Evolutionary conservation across 2,329 filamentous ascomycete genomes (phyloP).

Genomic region (Cordyceps cicadae): DNA sequence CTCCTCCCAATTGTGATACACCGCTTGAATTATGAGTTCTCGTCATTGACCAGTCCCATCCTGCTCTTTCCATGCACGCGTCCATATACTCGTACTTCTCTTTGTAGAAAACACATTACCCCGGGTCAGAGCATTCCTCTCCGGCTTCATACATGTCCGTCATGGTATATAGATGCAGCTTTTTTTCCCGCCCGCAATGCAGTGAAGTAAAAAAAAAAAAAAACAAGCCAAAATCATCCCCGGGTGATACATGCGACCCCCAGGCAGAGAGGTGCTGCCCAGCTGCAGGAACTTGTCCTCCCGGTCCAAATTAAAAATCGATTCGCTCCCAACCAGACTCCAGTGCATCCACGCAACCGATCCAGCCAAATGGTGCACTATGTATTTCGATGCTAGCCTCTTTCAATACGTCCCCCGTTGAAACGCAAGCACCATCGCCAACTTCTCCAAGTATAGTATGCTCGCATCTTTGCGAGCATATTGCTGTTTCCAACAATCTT

Average conservation of each 20-base stretch:
- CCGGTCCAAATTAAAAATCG: conserved; percentile 10
- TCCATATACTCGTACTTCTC: conserved; percentile 2
- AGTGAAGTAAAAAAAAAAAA: conserved; percentile 12
- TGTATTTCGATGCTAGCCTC: not conserved
- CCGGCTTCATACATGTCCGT: conserved; percentile 10
- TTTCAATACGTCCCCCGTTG: conserved; percentile 1
- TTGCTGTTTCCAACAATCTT: not conserved
- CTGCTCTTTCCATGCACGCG: not conserved
- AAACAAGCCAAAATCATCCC: conserved; percentile 9
- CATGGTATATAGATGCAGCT: conserved; percentile 13
- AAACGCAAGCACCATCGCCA: not conserved
- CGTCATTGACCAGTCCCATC: not conserved
- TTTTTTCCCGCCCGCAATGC: conserved; percentile 12
- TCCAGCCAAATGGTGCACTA: not conserved
- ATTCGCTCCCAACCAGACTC: conserved; percentile 13
- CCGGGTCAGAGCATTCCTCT: not conserved
- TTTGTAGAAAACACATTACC: conserved; percentile 10
- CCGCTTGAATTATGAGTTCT: conserved; percentile 8
- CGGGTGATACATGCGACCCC: not conserved
- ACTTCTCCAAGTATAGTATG: not conserved
- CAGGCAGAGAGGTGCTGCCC: not conserved
- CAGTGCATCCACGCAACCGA: conserved; percentile 2
- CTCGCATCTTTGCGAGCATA: not conserved
- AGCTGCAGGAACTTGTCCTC: not conserved
- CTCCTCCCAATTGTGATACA: conserved; percentile 9